Base-by-base conservation (phyloP, 2,329 filamentous ascomycete species). In the Aphanoascus verrucosus region DNA sequence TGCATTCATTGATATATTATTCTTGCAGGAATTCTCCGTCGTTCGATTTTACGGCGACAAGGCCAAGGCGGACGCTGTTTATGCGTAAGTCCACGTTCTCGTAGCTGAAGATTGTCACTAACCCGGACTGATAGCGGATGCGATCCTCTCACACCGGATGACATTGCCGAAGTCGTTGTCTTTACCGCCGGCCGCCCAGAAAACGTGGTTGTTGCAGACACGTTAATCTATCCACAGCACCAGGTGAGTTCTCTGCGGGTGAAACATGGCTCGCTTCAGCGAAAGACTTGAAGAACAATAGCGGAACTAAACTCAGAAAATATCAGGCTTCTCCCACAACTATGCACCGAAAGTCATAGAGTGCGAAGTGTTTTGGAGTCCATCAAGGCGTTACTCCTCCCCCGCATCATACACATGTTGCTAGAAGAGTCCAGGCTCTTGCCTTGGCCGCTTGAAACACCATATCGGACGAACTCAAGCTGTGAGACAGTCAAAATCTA, bases 181-280 rank as follows among this genome's bases (percentile, higher is more conserved):
- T 96, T 95, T 65, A 78, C 85, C 1, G 88, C 86, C 3, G 85
- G 85, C 2, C 80, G 90, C 63, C 81, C 85, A 61, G 88, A 95
- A 72, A 96, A 96, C 66, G 88, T 95, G 4, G 88, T 95, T 17
- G 71, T 96, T 60, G 90, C 90, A 17, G 90, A 96, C 70, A 85
- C 87, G 5, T 72, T 96, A 57, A 75, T 96, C 51, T 95, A 85
- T 70, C 90, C 90, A 4, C 93, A 84, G 63, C 89, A 95, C 66
- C 90, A 96, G 79, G 88, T 88, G 69, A 70, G 77, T 50, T 50
- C 68, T 50, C 68, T 23, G 41, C 14, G 43, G 31, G 17, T 45
- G 38, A 50, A 34, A 32, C 49, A 38, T 41, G 15, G 40, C 42
- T 38, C 49, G 40, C 49, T 31, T 48, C 17, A 38, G 49, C 41